Base-by-base conservation (phyloP, 257 asterid genomes). In the Plantago ovata region DNA sequence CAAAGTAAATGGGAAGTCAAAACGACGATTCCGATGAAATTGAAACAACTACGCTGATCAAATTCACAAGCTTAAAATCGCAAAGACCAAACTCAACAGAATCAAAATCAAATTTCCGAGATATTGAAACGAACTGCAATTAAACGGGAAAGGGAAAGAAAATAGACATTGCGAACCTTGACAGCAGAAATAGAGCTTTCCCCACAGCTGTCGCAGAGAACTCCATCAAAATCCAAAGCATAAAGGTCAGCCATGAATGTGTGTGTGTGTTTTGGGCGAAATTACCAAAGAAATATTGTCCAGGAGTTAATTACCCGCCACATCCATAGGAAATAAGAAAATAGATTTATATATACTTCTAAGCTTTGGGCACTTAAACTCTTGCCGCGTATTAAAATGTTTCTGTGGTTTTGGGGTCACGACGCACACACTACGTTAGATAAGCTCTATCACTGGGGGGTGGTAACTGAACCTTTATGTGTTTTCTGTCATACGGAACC, bases 171-270 rank as follows among this genome's bases (percentile, higher is more conserved):
- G 33, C 13, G 47, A 44, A 92, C 98, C 97, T 93, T 88, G 67
- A 93, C 87, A 62, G 98, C 98, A 66, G 98, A 86, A 49, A 76
- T 68, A 15, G 97, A 93, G 77, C 98, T 93, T 77, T 93, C 98
- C 28, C 98, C 98, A 18, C 98, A 92, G 78, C 98, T 92, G 64
- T 88, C 97, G 63, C 98, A 92, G 62, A 92, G 81, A 68, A 92
- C 95, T 43, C 98, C 98, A 62, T 92, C 98, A 64, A 88, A 92
- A 72, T 92, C 98, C 74, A 92, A 72, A 58, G 98, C 97, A 55
- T 92, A 92, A 21, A 92, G 78, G 76, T 92, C 95, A 44, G 84
- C 95, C 98, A 87, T 12, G 36, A 20, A 9, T 23, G 11, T 22
- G 13, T 20, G 51, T 16, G 9, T 43, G 56, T 43, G 12, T 59